Evolutionary conservation across 139 green algal species (phyloP).

Genomic region (Mesostigma viride): DNA sequence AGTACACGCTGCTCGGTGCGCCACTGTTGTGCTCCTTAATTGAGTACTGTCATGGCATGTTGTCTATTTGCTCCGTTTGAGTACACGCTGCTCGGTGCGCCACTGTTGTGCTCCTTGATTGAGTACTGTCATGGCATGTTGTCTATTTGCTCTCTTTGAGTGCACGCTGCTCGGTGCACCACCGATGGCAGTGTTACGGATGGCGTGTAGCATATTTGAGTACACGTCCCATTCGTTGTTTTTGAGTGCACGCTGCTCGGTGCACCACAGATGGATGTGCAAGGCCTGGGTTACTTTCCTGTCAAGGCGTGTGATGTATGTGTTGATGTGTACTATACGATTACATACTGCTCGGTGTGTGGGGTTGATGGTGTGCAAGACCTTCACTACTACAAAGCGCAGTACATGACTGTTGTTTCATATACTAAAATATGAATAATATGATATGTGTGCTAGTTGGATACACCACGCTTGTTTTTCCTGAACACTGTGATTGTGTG

Average conservation of each 20-base stretch:
- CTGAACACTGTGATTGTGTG: no score
- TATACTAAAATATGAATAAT: no score
- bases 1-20: conserved; percentile 82
- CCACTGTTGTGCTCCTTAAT: background rate
- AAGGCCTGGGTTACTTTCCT: background rate
- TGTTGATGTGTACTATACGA: conserved; percentile 93
- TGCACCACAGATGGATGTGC: background rate
- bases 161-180: conserved; percentile 73
- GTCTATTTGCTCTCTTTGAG: no score
- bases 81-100: conserved; percentile 75
- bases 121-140: background rate
- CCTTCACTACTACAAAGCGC: no score
- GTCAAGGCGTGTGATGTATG: no score
- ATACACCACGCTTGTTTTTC: no score
- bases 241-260: conserved; percentile 95
- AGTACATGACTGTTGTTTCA: no score
- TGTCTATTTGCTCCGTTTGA: no score
- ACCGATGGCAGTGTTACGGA: background rate
- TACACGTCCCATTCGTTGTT: background rate
- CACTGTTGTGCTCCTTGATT: background rate
- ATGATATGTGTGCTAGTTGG: no score
- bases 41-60: background rate
- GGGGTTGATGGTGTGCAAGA: background rate
- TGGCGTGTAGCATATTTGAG: no score
- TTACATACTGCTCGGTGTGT: conserved; percentile 31